These are phyloP conservation scores for Aphanoascus verrucosus DNA, from an alignment of 2,329 filamentous ascomycete species.

Conservation along the genomic window DNA sequence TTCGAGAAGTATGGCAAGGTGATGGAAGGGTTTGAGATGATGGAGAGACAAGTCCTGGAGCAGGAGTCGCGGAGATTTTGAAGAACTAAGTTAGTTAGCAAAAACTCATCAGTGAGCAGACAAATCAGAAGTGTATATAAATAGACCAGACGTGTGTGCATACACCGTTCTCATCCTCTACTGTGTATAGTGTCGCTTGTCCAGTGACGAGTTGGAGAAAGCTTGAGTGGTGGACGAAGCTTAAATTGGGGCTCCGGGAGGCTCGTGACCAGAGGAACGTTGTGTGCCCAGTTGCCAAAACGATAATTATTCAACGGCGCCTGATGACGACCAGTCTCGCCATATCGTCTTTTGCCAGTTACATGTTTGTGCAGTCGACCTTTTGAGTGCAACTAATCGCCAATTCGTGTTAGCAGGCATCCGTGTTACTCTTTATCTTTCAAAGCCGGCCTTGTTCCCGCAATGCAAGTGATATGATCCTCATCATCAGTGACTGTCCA, in stretches of 20 bases:
- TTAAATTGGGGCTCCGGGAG: constrained; percentile 8
- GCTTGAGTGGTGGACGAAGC: constrained; percentile 3
- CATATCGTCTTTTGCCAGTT: background rate
- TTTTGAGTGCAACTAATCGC: background rate
- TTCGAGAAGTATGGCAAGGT: constrained; percentile 72
- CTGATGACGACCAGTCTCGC: background rate
- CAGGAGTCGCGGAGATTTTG: constrained; percentile 17
- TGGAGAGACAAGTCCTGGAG: constrained; percentile 58
- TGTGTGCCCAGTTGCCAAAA: constrained; percentile 12
- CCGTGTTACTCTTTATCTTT: background rate
- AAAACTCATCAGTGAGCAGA: background rate
- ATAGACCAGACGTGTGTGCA: too few species aligned
- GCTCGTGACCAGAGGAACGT: constrained; percentile 3
- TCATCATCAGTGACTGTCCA: constrained; percentile 18
- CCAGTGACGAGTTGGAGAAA: background rate
- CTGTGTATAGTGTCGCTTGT: background rate
- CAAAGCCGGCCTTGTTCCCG: background rate
- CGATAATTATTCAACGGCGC: background rate
- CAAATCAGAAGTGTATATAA: background rate
- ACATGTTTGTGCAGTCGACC: background rate
- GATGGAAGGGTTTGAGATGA: constrained; percentile 62
- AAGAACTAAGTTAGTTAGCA: background rate
- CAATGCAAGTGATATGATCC: constrained; percentile 20
- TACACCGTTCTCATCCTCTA: too few species aligned
- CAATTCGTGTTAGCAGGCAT: background rate